A percentile compares a stretch with the other conserved stretches of the same genome.
phyloP scores from a whole-genome alignment of 148 eudicot genomes.

The Fagopyrum tataricum region DNA sequence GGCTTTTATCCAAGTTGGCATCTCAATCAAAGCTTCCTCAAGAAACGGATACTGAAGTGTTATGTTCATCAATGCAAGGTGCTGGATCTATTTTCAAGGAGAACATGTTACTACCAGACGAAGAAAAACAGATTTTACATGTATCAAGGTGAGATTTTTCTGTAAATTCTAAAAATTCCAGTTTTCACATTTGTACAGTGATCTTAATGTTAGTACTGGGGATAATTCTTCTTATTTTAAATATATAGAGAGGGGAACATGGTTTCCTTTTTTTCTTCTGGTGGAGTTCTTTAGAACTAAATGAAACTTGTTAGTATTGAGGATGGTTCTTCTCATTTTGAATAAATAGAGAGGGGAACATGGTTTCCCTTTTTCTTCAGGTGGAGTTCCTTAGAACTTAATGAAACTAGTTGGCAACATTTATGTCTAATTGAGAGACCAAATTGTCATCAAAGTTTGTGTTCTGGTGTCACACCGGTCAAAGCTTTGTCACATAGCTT shows the following conservation, averaged over 20 bases:
- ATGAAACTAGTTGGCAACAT: not conserved
- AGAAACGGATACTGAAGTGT: constrained; percentile 22
- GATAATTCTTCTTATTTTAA: not conserved
- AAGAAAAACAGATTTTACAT: constrained; percentile 55
- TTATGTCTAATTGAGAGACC: not conserved
- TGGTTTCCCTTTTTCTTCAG: not conserved
- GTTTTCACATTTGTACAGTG: not conserved
- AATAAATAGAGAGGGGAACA: not conserved
- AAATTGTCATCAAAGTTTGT: not conserved
- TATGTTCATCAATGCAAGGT: constrained; percentile 25
- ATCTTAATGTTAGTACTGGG: not conserved
- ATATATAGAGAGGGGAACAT: not conserved
- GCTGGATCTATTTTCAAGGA: constrained; percentile 63
- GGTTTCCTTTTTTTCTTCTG: not conserved
- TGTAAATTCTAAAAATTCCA: too few relatives aligned
- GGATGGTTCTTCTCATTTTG: not conserved
- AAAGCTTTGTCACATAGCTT: not conserved
- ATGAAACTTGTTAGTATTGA: not conserved
- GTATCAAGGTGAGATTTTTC: constrained; percentile 47
- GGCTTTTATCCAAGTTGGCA: constrained; percentile 89
- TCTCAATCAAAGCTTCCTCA: constrained; percentile 41
- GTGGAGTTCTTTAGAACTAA: not conserved
- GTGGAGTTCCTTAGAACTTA: not conserved
- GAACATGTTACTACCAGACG: constrained; percentile 54
- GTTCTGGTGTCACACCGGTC: not conserved